Conservation (phyloP, 2,329 filamentous ascomycete genomes). For the Arthrobotrys musiformis region DNA sequence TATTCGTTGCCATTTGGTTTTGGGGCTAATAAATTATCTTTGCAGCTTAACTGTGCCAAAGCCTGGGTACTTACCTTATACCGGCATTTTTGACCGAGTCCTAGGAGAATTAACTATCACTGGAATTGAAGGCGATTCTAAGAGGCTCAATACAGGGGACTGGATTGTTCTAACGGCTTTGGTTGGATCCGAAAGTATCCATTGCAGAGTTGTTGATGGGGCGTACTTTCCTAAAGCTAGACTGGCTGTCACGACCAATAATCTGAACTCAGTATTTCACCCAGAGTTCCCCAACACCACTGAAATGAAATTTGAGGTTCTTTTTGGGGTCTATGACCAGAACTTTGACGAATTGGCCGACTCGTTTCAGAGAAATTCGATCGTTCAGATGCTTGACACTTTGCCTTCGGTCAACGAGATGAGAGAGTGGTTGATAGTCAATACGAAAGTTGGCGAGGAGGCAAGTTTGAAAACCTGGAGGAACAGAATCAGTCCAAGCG, state of each 20-base stretch:
- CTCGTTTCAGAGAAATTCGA: constrained; percentile 65
- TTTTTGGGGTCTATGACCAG: constrained; percentile 65
- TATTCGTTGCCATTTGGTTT: neutral
- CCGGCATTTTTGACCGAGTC: constrained; percentile 17
- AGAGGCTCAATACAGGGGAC: constrained; percentile 65
- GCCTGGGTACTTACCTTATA: constrained; percentile 17
- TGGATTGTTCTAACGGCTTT: constrained; percentile 65
- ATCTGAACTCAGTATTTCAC: constrained; percentile 10
- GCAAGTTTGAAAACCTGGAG: constrained; percentile 65
- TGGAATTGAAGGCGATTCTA: constrained; percentile 18
- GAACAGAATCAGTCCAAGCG: constrained; percentile 72
- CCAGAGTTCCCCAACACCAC: neutral
- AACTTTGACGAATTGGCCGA: constrained; percentile 70
- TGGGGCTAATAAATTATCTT: neutral
- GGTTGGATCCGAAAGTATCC: constrained; percentile 60
- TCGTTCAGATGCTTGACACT: constrained; percentile 69
- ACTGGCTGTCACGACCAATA: constrained; percentile 56
- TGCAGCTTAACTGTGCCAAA: constrained; percentile 35
- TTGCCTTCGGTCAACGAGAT: constrained; percentile 73
- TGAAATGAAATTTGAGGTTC: constrained; percentile 33
- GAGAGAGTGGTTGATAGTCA: constrained; percentile 65
- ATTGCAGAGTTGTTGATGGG: constrained; percentile 67
- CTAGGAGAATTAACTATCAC: constrained; percentile 21
- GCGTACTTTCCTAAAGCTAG: constrained; percentile 64
- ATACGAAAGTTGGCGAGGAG: constrained; percentile 58